A percentile compares a stretch with the other conserved stretches of the same genome.
Evolutionary conservation across 495 filamentous ascomycete genomes (phyloP).

Genomic region (Aspergillus ostianus): DNA sequence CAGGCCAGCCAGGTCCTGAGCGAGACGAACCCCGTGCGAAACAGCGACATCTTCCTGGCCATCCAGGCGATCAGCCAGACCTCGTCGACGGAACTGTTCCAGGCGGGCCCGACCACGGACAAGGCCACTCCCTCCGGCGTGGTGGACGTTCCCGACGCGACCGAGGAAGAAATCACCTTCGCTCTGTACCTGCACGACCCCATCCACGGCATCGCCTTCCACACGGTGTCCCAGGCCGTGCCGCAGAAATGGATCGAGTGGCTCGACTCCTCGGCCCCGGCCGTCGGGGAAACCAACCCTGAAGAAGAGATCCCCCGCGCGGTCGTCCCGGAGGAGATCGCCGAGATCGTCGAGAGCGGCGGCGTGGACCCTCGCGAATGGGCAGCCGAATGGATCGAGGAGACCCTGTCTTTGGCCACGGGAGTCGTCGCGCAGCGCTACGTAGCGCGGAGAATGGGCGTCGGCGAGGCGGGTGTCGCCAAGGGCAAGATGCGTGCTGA

Average conservation of each 20-base stretch:
- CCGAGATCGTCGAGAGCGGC: constrained; percentile 80
- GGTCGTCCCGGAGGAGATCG: constrained; percentile 75
- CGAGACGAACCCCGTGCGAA: constrained; percentile 85
- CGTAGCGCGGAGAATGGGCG: constrained; percentile 92
- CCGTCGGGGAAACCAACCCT: constrained; percentile 37
- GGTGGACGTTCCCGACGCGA: constrained; percentile 47
- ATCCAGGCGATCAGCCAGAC: constrained; percentile 79
- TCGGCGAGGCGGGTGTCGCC: constrained; percentile 70
- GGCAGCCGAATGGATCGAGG: constrained; percentile 97
- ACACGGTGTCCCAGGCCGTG: constrained; percentile 78
- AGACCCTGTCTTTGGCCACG: constrained; percentile 72
- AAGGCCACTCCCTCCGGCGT: constrained; percentile 53
- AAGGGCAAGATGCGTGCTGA: constrained; percentile 79
- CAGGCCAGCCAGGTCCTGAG: constrained; percentile 69
- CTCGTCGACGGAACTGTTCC: constrained; percentile 65
- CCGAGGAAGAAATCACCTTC: constrained; percentile 67
- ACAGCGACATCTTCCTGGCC: constrained; percentile 90
- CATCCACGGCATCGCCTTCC: constrained; percentile 84
- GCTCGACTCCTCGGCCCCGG: constrained; percentile 74
- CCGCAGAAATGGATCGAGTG: constrained; percentile 86
- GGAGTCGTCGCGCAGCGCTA: constrained; percentile 94
- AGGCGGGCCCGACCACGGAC: constrained; percentile 51
- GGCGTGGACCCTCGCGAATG: constrained; percentile 95
- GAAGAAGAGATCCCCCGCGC: constrained; percentile 38
- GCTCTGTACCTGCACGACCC: constrained; percentile 93